Percentiles rank a stretch among this genome's conserved stretches.
phyloP scores from a whole-genome alignment of 306 rosid species.

The Malus sieversii region DNA sequence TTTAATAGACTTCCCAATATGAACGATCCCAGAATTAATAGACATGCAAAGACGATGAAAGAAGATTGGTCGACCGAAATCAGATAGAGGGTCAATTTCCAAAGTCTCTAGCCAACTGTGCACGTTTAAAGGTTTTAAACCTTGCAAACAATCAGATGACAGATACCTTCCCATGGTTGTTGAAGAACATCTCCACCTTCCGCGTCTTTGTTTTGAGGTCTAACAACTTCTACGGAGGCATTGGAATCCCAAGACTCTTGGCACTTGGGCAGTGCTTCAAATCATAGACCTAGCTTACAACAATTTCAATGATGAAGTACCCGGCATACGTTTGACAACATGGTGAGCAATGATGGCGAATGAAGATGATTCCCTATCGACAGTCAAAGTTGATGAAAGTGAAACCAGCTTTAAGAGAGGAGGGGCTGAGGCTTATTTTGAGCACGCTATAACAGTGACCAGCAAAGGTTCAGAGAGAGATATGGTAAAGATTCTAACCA shows the following conservation, averaged over 20 bases:
- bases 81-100: background rate
- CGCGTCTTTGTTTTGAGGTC: conserved; percentile 17
- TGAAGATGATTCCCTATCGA: background rate
- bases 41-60: too few species aligned
- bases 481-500: background rate
- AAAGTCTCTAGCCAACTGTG: conserved; percentile 19
- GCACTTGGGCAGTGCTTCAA: conserved; percentile 11
- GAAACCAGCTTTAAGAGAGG: background rate
- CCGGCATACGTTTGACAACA: background rate
- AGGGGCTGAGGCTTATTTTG: too few species aligned
- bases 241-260: background rate
- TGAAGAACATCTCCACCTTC: conserved; percentile 14
- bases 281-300: background rate
- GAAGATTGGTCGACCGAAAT: background rate
- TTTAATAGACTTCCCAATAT: too few species aligned
- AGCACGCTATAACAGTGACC: background rate
- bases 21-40: too few species aligned
- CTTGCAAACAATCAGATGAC: conserved; percentile 15
- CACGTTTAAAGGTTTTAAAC: conserved; percentile 3
- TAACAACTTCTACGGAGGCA: background rate
- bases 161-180: conserved; percentile 5
- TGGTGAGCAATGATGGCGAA: conserved; percentile 10
- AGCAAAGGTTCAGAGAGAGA: background rate
- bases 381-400: background rate
- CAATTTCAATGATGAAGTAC: background rate